Conservation (phyloP, 148 eudicot genomes). For the Rhododendron simsii region DNA sequence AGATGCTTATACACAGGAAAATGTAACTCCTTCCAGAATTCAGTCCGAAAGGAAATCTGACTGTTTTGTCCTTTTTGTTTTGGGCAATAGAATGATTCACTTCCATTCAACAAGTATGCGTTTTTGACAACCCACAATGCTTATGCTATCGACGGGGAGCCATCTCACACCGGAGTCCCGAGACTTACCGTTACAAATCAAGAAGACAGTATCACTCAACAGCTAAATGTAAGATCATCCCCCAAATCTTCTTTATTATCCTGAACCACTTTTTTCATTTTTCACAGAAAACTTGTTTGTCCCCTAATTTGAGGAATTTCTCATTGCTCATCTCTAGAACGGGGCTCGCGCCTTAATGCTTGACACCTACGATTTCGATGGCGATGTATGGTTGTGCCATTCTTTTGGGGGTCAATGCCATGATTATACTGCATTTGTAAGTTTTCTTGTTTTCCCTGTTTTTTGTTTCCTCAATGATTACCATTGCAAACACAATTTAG, state of each 20-base stretch:
- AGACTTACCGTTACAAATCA: constrained; percentile 54
- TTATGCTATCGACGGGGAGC: constrained; percentile 58
- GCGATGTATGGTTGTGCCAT: constrained; percentile 82
- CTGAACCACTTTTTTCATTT: neutral
- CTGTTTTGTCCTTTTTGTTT: neutral
- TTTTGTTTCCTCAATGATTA: neutral
- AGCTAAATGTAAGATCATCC: constrained; percentile 48
- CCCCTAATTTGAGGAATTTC: neutral
- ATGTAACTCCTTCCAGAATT: neutral
- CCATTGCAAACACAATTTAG: too few relatives aligned
- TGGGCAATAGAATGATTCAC: constrained; percentile 25
- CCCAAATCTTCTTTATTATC: neutral
- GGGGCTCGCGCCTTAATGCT: constrained; percentile 90
- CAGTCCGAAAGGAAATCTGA: neutral
- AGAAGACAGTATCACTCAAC: constrained; percentile 65
- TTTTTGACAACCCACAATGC: constrained; percentile 80
- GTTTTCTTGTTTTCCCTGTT: neutral
- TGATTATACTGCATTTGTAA: constrained; percentile 67
- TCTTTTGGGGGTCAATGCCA: constrained; percentile 67
- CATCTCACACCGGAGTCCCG: constrained; percentile 48
- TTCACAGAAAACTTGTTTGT: neutral
- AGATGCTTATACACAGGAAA: neutral
- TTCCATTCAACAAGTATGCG: constrained; percentile 89
- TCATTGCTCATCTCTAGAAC: constrained; percentile 32
- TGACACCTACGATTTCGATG: constrained; percentile 67